Evolutionary conservation across 2,329 filamentous ascomycete genomes (phyloP), one percentile per base, ranked within the genome.

Genomic region (Pestalotiopsis sp.): DNA sequence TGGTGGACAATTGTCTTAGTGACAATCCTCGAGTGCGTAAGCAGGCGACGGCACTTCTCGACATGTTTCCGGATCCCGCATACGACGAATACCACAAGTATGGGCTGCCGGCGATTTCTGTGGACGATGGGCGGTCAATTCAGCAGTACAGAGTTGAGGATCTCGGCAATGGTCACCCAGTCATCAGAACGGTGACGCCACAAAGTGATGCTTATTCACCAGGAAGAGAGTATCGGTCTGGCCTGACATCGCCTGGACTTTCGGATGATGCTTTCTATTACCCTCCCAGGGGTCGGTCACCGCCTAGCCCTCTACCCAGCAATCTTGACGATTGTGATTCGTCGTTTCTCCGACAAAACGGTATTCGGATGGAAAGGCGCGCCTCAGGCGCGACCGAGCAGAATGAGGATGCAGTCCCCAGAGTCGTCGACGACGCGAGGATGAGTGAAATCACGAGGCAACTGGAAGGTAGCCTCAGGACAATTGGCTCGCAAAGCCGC

Each of bases 1-100:
- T 97, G 63, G 90, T 97, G 49, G 87, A 90, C 66, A 90, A 90
- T 17, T 98, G 95, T 77, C 84, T 98, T 65, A 92, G 89, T 71
- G 86, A 91, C 36, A 86, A 90, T 69, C 95, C 96, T 6, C 89
- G 92, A 68, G 83, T 89, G 67, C 89, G 96, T 65, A 83, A 90
- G 12, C 90, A 93, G 65, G 95, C 96, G 3, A 89, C 90, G 63
- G 86, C 91, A 31, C 85, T 98, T 14, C 83, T 97, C 14, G 78
- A 81, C 0, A 83, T 90, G 72, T 96, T 97, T 70, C 93, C 93
- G 7, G 73, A 80, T 13, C 70, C 60, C 0, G 45, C 70, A 25
- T 71, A 76, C 31, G 76, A 77, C 11, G 72, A 77, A 4, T 72
- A 74, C 67, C 70, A 74, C 41, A 69, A 71, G 62, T 70, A 73